These are phyloP conservation scores for Clarireedia paspali DNA, from an alignment of 2,329 filamentous ascomycete species.

Conservation along the genomic window DNA sequence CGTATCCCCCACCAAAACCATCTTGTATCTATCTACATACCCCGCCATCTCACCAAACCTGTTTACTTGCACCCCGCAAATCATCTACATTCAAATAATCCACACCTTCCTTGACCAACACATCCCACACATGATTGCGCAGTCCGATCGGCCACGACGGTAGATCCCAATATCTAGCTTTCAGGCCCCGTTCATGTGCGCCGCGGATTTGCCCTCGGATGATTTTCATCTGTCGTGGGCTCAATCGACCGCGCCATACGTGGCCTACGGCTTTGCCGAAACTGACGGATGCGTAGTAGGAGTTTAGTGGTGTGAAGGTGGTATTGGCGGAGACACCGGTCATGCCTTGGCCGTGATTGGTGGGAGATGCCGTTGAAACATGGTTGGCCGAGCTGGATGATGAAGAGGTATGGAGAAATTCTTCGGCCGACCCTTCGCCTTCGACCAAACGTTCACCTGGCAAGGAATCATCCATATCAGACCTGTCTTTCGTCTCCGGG, in stretches of 20 bases:
- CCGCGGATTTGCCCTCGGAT: constrained; percentile 39
- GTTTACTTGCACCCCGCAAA: constrained; percentile 34
- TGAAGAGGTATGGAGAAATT: background rate
- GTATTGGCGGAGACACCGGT: constrained; percentile 31
- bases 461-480: constrained; percentile 7
- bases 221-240: constrained; percentile 34
- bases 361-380: background rate
- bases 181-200: constrained; percentile 45
- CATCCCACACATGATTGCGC: constrained; percentile 49
- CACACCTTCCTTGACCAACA: constrained; percentile 47
- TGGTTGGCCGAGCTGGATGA: constrained; percentile 12
- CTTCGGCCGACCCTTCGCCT: constrained; percentile 19
- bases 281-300: constrained; percentile 57
- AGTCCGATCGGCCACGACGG: constrained; percentile 48
- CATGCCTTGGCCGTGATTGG: constrained; percentile 35
- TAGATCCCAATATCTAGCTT: constrained; percentile 52
- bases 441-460: constrained; percentile 11
- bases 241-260: constrained; percentile 40
- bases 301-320: constrained; percentile 46
- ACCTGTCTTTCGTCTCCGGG: constrained; percentile 7
- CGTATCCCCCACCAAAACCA: too few relatives aligned
- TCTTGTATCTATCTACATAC: too few relatives aligned
- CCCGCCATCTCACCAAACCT: constrained; percentile 15
- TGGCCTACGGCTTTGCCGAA: constrained; percentile 47
- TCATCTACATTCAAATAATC: constrained; percentile 58